Conservation (phyloP, 2,329 filamentous ascomycete species). For the Pseudogymnoascus destructans region DNA sequence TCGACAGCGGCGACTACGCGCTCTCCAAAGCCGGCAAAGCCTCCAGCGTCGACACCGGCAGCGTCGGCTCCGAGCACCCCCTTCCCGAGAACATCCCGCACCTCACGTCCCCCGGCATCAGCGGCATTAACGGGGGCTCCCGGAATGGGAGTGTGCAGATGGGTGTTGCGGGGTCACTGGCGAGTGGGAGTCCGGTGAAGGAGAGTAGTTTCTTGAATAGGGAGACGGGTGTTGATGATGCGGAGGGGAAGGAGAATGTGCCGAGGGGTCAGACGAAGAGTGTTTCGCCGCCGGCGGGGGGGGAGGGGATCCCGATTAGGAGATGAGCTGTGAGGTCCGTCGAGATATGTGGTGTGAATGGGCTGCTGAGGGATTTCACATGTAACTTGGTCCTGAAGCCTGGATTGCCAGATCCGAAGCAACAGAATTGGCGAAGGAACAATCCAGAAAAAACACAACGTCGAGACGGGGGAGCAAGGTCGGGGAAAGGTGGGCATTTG, state of each 20-base stretch:
- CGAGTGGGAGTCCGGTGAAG: slow-evolving; percentile 72
- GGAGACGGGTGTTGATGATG: slow-evolving; percentile 58
- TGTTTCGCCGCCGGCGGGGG: slow-evolving; percentile 24
- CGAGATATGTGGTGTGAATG: neutral
- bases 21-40: slow-evolving; percentile 96
- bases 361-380: neutral
- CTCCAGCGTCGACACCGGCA: slow-evolving; percentile 82
- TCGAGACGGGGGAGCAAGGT: neutral
- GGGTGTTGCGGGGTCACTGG: slow-evolving; percentile 35
- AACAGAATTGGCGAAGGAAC: neutral
- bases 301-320: slow-evolving; percentile 49
- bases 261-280: neutral
- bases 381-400: neutral
- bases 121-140: slow-evolving; percentile 16
- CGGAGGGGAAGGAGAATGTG: slow-evolving; percentile 31
- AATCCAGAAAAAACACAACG: neutral
- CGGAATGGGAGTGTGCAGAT: slow-evolving; percentile 27
- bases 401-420: neutral
- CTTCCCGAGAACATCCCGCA: slow-evolving; percentile 92
- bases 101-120: slow-evolving; percentile 49
- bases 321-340: neutral
- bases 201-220: slow-evolving; percentile 78
- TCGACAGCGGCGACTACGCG: slow-evolving; percentile 91
- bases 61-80: slow-evolving; percentile 88
- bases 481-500: neutral